Conservation (phyloP, 208 protist genomes). For the Leishmania lainsoni region DNA sequence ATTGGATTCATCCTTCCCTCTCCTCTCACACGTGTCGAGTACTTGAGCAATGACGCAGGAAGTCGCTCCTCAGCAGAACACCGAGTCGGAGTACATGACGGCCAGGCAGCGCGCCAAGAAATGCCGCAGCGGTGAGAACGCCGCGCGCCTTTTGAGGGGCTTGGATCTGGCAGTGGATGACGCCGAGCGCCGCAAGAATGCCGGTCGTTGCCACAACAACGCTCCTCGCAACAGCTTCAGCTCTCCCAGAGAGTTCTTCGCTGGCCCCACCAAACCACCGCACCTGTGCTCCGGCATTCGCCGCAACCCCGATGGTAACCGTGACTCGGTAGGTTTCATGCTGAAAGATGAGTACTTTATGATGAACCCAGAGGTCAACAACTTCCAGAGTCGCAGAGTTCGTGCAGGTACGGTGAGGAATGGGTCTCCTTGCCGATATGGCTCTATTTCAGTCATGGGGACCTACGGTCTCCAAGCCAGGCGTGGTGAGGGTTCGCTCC, state of each 20-base stretch:
- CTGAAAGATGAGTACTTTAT: slow-evolving; percentile 79
- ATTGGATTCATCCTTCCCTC: background rate
- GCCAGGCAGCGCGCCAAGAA: slow-evolving; percentile 33
- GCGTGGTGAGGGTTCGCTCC: slow-evolving; percentile 21
- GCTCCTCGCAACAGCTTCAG: slow-evolving; percentile 35
- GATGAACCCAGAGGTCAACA: slow-evolving; percentile 15
- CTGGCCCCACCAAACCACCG: slow-evolving; percentile 67
- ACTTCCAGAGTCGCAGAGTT: background rate
- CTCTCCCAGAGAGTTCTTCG: slow-evolving; percentile 64
- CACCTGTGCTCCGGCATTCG: slow-evolving; percentile 60
- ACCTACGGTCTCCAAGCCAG: slow-evolving; percentile 12
- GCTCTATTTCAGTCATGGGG: background rate
- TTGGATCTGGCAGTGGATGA: slow-evolving; percentile 10
- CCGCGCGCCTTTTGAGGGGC: slow-evolving; percentile 34
- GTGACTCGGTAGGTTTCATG: slow-evolving; percentile 59
- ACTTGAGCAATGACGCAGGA: slow-evolving; percentile 13
- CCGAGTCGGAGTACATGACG: slow-evolving; percentile 18
- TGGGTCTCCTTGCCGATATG: background rate
- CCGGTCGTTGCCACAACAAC: slow-evolving; percentile 29
- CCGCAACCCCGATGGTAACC: slow-evolving; percentile 57
- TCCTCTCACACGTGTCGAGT: background rate
- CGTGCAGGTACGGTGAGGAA: background rate
- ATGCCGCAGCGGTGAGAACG: slow-evolving; percentile 40
- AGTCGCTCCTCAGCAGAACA: background rate
- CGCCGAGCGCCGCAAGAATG: slow-evolving; percentile 20